phyloP scores from a whole-genome alignment of 2,329 filamentous ascomycete genomes.

The Fusarium cicatricum region DNA sequence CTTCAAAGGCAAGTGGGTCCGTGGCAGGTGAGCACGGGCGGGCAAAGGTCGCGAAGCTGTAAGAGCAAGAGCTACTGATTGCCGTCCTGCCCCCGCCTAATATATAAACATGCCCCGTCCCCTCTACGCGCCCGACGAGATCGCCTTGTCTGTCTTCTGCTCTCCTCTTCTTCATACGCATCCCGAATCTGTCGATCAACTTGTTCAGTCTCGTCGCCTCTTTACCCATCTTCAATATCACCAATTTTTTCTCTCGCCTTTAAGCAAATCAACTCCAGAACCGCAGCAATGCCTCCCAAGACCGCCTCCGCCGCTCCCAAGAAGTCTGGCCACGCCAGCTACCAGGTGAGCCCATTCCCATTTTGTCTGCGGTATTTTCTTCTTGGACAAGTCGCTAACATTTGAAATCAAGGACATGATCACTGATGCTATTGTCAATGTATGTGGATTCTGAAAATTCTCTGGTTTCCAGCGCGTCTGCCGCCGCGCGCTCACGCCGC shows the following conservation, averaged over 20 bases:
- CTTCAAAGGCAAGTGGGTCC: conserved; percentile 34
- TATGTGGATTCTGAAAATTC: conserved; percentile 51
- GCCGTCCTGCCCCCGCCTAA: conserved; percentile 62
- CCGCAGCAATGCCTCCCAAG: conserved; percentile 66
- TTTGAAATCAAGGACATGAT: conserved; percentile 64
- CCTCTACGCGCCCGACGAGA: conserved; percentile 62
- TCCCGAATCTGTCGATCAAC: conserved; percentile 21
- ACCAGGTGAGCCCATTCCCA: conserved; percentile 60
- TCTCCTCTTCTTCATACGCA: conserved; percentile 39
- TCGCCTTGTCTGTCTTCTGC: conserved; percentile 48
- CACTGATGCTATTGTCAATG: conserved; percentile 67
- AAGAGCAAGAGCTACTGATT: conserved; percentile 54
- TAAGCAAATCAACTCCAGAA: conserved; percentile 35
- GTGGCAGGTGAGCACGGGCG: conserved; percentile 37
- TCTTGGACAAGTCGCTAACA: conserved; percentile 7
- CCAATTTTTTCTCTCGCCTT: conserved; percentile 20
- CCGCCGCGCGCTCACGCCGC: conserved; percentile 35
- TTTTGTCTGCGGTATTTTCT: conserved; percentile 9
- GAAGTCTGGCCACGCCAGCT: conserved; percentile 64
- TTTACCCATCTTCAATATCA: conserved; percentile 37
- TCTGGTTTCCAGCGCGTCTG: conserved; percentile 49
- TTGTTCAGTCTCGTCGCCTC: conserved; percentile 32
- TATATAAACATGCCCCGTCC: conserved; percentile 68
- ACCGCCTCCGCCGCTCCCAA: conserved; percentile 57
- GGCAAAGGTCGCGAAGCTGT: conserved; percentile 28